Evolutionary conservation across 2,329 filamentous ascomycete genomes (phyloP), one percentile per base, ranked within the genome.

Genomic region (Ophiostoma himal-ulmi): DNA sequence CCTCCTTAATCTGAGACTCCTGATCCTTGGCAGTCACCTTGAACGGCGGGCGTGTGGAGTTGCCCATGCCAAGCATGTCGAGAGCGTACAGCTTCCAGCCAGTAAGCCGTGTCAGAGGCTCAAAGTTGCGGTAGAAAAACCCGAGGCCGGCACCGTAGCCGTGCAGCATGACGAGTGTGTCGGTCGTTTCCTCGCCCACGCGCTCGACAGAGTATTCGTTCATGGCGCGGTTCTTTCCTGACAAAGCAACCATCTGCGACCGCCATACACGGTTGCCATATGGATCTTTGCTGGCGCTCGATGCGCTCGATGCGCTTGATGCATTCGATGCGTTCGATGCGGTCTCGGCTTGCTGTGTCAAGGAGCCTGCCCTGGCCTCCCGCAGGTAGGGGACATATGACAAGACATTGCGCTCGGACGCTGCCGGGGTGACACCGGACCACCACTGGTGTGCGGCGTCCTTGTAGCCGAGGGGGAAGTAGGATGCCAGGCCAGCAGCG

Each of bases 91-190:
- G 81, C 76, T 92, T 94, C 89, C 95, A 96, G 37, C 94, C 93
- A 37, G 85, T 83, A 0, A 88, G 82, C 22, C 94, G 88, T 65
- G 90, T 94, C 44, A 99, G 81, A 6, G 90, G 88, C 79, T 99
- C 95, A 72, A 96, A 97, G 78, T 99, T 99, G 81, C 95, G 94
- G 84, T 97, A 99, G 84, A 96, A 99, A 81, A 99, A 98, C 30
- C 94, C 95, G 0, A 99, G 85, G 0, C 95, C 95, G 1, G 95
- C 95, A 66, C 95, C 95, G 79, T 99, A 99, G 72, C 95, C 95
- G 78, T 99, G 95, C 5, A 99, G 83, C 88, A 99, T 96, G 64
- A 99, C 94, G 20, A 99, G 83, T 62, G 92, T 95, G 77, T 98
- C 90, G 66, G 96, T 90, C 0, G 88, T 86, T 5, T 89, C 80